Evolutionary conservation across 768 basidiomycete genomes (phyloP).

Genomic region (Trametes cubensis): DNA sequence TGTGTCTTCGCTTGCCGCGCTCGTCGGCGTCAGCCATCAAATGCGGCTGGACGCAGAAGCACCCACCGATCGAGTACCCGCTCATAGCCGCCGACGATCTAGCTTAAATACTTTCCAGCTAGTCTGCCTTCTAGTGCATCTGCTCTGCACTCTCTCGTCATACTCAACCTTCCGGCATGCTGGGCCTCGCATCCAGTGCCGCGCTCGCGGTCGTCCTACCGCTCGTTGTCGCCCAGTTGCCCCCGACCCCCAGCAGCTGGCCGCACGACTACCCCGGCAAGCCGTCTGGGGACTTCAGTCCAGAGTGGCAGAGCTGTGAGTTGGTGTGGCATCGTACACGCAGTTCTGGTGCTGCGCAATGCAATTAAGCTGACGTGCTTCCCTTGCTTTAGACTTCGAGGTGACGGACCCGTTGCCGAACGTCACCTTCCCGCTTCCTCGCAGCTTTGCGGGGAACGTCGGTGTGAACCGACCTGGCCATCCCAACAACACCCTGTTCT

Average conservation of each 20-base stretch:
- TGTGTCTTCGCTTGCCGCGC: not conserved
- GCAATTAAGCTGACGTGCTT: not conserved
- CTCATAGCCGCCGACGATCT: not conserved
- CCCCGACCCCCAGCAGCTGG: slow-evolving; percentile 32
- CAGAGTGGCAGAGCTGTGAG: slow-evolving; percentile 40
- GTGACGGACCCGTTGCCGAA: slow-evolving; percentile 41
- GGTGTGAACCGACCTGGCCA: slow-evolving; percentile 36
- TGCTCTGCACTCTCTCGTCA: not conserved
- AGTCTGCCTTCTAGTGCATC: not conserved
- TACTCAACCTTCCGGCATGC: slow-evolving; percentile 2
- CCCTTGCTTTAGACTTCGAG: slow-evolving; percentile 35
- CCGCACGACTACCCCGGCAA: slow-evolving; percentile 48
- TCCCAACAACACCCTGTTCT: slow-evolving; percentile 43
- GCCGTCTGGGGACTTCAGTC: slow-evolving; percentile 37
- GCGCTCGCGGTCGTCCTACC: slow-evolving; percentile 8
- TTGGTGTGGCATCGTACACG: not conserved
- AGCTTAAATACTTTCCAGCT: not conserved
- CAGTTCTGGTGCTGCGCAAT: not conserved
- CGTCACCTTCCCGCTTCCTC: slow-evolving; percentile 36
- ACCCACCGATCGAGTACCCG: slow-evolving; percentile 1
- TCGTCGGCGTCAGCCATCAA: slow-evolving; percentile 6
- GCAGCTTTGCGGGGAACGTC: slow-evolving; percentile 43
- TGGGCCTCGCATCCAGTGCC: not conserved
- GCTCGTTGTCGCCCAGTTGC: slow-evolving; percentile 12
- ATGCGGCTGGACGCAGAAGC: slow-evolving; percentile 2